phyloP scores from a whole-genome alignment of 208 protist genomes.

The Paratrypanosoma confusum region DNA sequence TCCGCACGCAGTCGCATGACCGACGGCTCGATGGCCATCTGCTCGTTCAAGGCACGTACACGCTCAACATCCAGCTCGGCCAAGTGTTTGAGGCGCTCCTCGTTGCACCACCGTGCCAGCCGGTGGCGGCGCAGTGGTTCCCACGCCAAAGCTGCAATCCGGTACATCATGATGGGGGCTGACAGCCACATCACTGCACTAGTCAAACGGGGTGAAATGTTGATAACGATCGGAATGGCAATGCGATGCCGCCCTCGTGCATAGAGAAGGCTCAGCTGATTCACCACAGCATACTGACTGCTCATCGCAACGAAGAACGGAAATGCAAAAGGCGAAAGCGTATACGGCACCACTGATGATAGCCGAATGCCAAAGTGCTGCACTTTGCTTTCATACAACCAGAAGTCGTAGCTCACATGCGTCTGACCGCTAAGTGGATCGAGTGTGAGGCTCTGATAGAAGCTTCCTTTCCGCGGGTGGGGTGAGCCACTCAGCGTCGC shows the following conservation, averaged over 20 bases:
- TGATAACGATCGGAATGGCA: constrained; percentile 56
- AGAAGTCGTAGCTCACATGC: constrained; percentile 45
- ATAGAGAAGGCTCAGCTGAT: constrained; percentile 64
- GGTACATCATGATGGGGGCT: constrained; percentile 39
- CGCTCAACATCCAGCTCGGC: constrained; percentile 67
- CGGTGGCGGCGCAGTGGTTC: constrained; percentile 33
- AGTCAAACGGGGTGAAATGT: constrained; percentile 35
- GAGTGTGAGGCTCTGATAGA: constrained; percentile 41
- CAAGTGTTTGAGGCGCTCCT: constrained; percentile 41
- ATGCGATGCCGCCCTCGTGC: constrained; percentile 51
- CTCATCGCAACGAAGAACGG: constrained; percentile 31
- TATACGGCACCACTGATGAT: constrained; percentile 37
- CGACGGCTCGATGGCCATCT: constrained; percentile 40
- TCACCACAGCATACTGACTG: constrained; percentile 30
- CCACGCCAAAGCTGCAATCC: constrained; percentile 32
- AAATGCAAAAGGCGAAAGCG: constrained; percentile 26
- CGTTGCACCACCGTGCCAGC: constrained; percentile 24
- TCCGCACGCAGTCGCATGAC: constrained; percentile 28
- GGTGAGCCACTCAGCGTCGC: background rate
- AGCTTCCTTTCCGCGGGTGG: constrained; percentile 16
- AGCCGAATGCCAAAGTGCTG: constrained; percentile 58
- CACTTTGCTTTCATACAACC: constrained; percentile 34
- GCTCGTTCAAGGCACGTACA: constrained; percentile 52
- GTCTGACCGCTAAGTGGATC: constrained; percentile 32
- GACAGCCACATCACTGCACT: constrained; percentile 42